Base-by-base conservation (phyloP, 371 early-diverging fungal species). In the Mucor racemosus region DNA sequence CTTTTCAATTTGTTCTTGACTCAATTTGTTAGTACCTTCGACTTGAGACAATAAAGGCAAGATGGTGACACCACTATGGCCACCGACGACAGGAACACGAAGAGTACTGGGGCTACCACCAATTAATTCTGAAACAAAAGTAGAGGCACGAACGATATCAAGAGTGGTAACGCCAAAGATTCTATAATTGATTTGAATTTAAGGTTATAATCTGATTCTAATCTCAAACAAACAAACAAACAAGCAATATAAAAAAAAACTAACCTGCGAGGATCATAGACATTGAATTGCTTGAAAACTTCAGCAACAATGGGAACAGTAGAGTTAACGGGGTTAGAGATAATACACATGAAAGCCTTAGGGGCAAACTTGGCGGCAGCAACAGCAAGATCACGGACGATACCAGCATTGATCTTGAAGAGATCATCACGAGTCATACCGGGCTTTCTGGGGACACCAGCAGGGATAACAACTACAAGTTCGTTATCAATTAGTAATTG, bases 251-350 rank as follows among this genome's bases (percentile, higher is more conserved):
- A 26, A 26, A 26, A 26, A 26, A 26, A 26, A 26, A 7, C 50
- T 50, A 19, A 50, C 50, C 50, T 84, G 77, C 88, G 90, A 67
- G 96, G 93, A 83, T 96, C 94, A 77, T 90, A 95, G 58, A 96
- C 93, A 57, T 90, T 90, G 67, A 84, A 85, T 76, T 89, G 64
- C 90, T 97, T 97, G 84, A 97, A 91, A 63, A 94, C 94, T 87
- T 99, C 98, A 69, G 97, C 91, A 67, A 95, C 94, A 76, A 99
- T 98, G 64, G 99, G 99, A 62, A 99, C 98, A 67, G 98, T 99
- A 41, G 99, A 98, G 93, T 99, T 99, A 79, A 99, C 99, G 41
- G 99, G 99, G 92, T 99, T 99, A 77, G 99, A 94, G 83, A 99
- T 99, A 83, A 99, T 89, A 63, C 92, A 85, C 79, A 97, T 78